Base-by-base conservation (phyloP, 352 stramenopile genomes). In the Globisporangium spiculum region DNA sequence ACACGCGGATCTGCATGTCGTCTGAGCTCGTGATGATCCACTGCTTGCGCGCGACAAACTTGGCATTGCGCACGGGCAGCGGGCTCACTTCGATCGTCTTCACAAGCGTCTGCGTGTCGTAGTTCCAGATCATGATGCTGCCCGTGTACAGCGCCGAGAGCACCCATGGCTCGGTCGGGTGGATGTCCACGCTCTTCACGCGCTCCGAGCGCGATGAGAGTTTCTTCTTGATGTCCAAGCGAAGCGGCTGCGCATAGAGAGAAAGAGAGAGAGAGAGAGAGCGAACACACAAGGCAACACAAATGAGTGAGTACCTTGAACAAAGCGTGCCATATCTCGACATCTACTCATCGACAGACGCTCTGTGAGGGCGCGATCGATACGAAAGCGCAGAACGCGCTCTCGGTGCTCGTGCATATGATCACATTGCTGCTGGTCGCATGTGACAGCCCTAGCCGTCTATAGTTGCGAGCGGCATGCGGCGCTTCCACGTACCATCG, bases 111-210 rank as follows among this genome's bases (percentile, higher is more conserved):
- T 96, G 84, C 55, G 89, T 96, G 73, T 98, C 92, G 71, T 98
- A 99, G 80, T 99, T 98, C 96, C 96, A 99, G 73, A 99, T 98
- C 84, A 99, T 98, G 32, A 99, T 87, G 73, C 98, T 98, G 58
- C 97, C 98, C 24, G 88, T 97, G 90, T 99, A 99, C 14, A 99
- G 87, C 54, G 95, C 97, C 9, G 93, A 96, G 32, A 99, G 86
- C 46, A 98, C 96, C 97, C 97, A 99, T 71, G 98, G 95, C 75
- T 99, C 97, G 0, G 86, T 98, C 22, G 97, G 96, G 81, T 99
- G 97, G 68, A 99, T 88, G 74, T 99, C 98, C 20, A 99, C 97
- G 67, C 89, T 98, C 80, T 99, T 99, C 30, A 99, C 97, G 60
- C 98, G 94, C 76, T 99, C 98, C 36, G 96, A 99, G 59, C 91